phyloP scores from a whole-genome alignment of 495 filamentous ascomycete species.

The Penicillium dipodomyicola region DNA sequence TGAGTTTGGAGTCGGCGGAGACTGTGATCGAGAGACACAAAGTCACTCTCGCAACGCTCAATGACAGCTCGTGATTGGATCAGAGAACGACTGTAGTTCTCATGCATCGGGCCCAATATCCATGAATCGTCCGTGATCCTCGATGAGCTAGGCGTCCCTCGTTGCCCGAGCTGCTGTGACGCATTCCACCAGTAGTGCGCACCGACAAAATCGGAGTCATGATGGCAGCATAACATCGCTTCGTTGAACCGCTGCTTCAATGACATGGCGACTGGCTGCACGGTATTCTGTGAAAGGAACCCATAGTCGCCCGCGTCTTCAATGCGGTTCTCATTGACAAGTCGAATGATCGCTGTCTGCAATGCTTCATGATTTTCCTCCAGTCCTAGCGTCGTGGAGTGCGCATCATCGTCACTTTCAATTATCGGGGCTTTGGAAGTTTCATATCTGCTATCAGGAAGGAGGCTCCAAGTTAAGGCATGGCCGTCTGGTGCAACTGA shows the following conservation, averaged over 20 bases:
- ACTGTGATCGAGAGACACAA: slow-evolving; percentile 38
- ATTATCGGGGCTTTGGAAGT: slow-evolving; percentile 12
- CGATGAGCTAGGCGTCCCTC: slow-evolving; percentile 18
- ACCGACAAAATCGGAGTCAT: slow-evolving; percentile 45
- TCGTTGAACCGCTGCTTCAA: slow-evolving; percentile 42
- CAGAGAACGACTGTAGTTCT: slow-evolving; percentile 35
- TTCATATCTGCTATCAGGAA: slow-evolving; percentile 28
- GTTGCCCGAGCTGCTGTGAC: slow-evolving; percentile 38
- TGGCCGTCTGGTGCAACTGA: slow-evolving; percentile 72
- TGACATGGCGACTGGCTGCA: slow-evolving; percentile 16
- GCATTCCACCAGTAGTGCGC: slow-evolving; percentile 53
- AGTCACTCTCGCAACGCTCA: slow-evolving; percentile 42
- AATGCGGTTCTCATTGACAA: slow-evolving; percentile 77
- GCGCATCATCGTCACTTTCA: slow-evolving; percentile 54
- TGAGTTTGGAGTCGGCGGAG: slow-evolving; percentile 38
- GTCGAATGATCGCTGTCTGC: slow-evolving; percentile 75
- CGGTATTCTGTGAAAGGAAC: neutral
- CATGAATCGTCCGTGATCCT: slow-evolving; percentile 37
- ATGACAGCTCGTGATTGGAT: slow-evolving; percentile 39
- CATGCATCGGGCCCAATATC: slow-evolving; percentile 44
- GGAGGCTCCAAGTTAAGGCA: slow-evolving; percentile 66
- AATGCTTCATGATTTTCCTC: slow-evolving; percentile 82
- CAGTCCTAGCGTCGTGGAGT: slow-evolving; percentile 62
- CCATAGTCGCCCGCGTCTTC: slow-evolving; percentile 24
- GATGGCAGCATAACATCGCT: slow-evolving; percentile 39